Evolutionary conservation across 192 early-diverging fungal genomes (phyloP).

Genomic region (Entrophospora sp.): DNA sequence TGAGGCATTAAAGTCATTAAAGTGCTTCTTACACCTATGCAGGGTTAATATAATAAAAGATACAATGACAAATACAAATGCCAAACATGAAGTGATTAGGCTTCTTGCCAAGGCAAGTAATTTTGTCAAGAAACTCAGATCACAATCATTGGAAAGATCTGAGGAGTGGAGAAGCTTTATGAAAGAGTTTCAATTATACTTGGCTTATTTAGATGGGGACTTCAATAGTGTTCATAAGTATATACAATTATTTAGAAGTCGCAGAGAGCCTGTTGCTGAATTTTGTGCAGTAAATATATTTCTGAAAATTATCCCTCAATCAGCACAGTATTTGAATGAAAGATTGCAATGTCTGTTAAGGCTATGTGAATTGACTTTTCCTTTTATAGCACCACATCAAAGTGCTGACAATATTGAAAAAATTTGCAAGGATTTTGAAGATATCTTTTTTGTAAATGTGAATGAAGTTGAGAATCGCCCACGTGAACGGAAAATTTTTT

Average conservation of each 20-base stretch:
- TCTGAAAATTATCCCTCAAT: not conserved
- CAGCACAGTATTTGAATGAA: no score
- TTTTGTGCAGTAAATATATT: not conserved
- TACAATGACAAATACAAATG: no score
- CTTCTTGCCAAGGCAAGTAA: not conserved
- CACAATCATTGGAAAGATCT: no score
- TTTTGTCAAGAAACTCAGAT: not conserved
- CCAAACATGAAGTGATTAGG: no score
- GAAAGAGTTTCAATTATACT: not conserved
- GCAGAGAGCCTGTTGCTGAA: not conserved
- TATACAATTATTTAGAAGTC: not conserved
- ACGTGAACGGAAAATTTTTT: not conserved
- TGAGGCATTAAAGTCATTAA: no score
- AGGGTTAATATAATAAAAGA: no score
- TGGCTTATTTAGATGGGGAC: not conserved
- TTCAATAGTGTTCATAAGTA: not conserved
- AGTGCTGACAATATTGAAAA: no score
- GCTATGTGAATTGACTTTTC: no score
- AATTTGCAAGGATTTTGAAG: not conserved
- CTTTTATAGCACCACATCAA: no score
- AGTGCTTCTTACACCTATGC: no score
- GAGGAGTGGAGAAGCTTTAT: not conserved
- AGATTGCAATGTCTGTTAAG: no score
- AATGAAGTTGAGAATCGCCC: not conserved
- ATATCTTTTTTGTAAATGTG: not conserved